phyloP scores from a whole-genome alignment of 192 early-diverging fungal genomes.

The Rhizophagus clarus region DNA sequence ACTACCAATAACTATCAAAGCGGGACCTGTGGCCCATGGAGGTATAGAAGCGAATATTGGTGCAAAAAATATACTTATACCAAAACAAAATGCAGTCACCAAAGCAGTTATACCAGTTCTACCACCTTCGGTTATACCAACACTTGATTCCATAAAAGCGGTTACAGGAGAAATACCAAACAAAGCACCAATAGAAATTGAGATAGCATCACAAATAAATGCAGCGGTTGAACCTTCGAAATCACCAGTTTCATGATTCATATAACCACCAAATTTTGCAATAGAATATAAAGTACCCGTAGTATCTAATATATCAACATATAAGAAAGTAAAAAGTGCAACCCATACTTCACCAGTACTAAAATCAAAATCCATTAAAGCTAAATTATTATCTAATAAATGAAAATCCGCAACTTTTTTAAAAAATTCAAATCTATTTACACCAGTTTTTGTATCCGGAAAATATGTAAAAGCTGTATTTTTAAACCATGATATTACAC shows the following conservation, averaged over 20 bases:
- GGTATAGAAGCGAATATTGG: slow-evolving; percentile 86
- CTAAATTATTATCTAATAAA: slow-evolving; percentile 57
- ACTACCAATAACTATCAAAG: slow-evolving; percentile 74
- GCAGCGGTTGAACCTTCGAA: slow-evolving; percentile 77
- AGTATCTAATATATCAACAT: slow-evolving; percentile 86
- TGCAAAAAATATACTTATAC: slow-evolving; percentile 76
- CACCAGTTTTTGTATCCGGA: slow-evolving; percentile 63
- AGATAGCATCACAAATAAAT: slow-evolving; percentile 73
- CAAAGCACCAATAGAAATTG: slow-evolving; percentile 65
- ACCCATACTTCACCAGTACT: slow-evolving; percentile 68
- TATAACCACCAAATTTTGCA: slow-evolving; percentile 80
- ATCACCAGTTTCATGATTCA: slow-evolving; percentile 69
- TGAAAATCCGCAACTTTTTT: slow-evolving; percentile 73
- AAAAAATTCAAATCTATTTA: slow-evolving; percentile 68
- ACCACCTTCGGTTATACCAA: slow-evolving; percentile 83
- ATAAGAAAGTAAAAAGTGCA: slow-evolving; percentile 82
- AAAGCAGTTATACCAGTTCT: slow-evolving; percentile 80
- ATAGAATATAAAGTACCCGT: slow-evolving; percentile 85
- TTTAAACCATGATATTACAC: slow-evolving; percentile 78
- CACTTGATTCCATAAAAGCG: slow-evolving; percentile 81
- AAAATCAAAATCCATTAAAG: slow-evolving; percentile 65
- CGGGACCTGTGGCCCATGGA: slow-evolving; percentile 84
- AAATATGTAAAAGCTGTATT: slow-evolving; percentile 72
- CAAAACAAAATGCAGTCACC: slow-evolving; percentile 67
- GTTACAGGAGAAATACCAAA: slow-evolving; percentile 79